Base-by-base conservation (phyloP, 257 asterid species). In the Linaria vulgaris region DNA sequence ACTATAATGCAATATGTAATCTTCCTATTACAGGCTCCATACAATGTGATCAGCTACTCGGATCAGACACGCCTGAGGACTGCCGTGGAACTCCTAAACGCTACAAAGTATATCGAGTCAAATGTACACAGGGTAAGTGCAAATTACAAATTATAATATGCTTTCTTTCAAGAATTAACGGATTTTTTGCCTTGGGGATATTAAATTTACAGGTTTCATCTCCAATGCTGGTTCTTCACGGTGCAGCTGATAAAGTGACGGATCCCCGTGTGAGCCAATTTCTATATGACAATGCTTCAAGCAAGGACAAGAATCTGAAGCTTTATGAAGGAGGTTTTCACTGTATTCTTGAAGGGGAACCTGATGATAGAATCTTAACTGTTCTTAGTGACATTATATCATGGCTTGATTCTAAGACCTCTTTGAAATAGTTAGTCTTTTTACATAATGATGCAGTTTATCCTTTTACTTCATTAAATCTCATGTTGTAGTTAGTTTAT, bases 311-410 rank as follows among this genome's bases (percentile, higher is more conserved):
- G 60, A 87, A 90, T 12, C 75, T 89, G 62, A 92, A 87, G 85
- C 94, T 92, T 7, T 92, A 92, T 20, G 94, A 89, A 27, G 94
- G 80, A 14, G 86, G 97, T 8, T 89, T 83, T 72, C 99, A 92
- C 78, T 83, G 91, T 68, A 89, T 92, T 79, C 80, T 92, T n/a
- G 99, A 92, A 80, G 99, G 99, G 68, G 99, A 92, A 72, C 94
- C 99, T 14, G 99, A 92, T 74, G 96, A 89, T 49, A 78, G 86
- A 62, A 92, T 92, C 63, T 55, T 83, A 61, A 68, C 73, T 14
- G 99, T 92, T 55, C 91, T 92, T 22, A 53, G 51, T 57, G 97
- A 92, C 72, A 85, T 92, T 38, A 74, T 85, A 63, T 53, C 89
- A 1, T 92, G 99, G 99, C 96, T 92, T 48, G 96, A 92, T 75